Base-by-base conservation (phyloP, 305 asterid species). In the Rubia balearica region DNA sequence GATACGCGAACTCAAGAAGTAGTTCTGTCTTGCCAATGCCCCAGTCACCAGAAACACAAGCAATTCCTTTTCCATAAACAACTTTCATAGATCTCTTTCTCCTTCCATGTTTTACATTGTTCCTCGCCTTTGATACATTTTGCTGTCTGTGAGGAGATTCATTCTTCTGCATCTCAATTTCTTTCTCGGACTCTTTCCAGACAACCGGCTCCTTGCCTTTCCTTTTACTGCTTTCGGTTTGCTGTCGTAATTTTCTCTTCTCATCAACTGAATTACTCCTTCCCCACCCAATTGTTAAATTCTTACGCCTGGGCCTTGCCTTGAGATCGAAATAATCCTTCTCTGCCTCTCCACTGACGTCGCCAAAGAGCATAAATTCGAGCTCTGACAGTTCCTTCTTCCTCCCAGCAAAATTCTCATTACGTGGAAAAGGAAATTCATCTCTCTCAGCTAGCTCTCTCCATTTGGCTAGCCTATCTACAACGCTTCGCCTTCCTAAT, bases 1-100 rank as follows among this genome's bases (percentile, higher is more conserved):
- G 80, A 81, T 89, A 82, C 0, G 99, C 99, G 27, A 86, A 94
- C 79, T 94, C 98, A 45, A 91, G 80, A 76, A 94, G 88, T 19
- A 94, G 87, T 82, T 94, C 98, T 1, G 99, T 89, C 74, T 94
- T 94, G 61, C 99, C 99, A 24, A 94, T 89, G 12, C 99, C 99
- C 0, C 97, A 84, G 24, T 94, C 99, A 62, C 99, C 99, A 1
- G 96, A 86, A 43, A 94, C 87, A 71, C 96, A 88, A 74, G 99
- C 98, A 43, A 91, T 91, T 66, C 99, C 98, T 83, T 87, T 91
- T 0, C 98, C 96, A 68, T 94, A 91, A 7, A 83, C 86, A 61
- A 84, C 83, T 81, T 89, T 94, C 78, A 70, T 71, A 13, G 92
- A 78, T 82, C 89, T 83, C 75, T 77, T 81, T 73, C 96, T 88